Percentiles rank a stretch among this genome's conserved stretches.
Evolutionary conservation across 2,329 filamentous ascomycete genomes (phyloP).

Genomic region (Epichloe amarillans): DNA sequence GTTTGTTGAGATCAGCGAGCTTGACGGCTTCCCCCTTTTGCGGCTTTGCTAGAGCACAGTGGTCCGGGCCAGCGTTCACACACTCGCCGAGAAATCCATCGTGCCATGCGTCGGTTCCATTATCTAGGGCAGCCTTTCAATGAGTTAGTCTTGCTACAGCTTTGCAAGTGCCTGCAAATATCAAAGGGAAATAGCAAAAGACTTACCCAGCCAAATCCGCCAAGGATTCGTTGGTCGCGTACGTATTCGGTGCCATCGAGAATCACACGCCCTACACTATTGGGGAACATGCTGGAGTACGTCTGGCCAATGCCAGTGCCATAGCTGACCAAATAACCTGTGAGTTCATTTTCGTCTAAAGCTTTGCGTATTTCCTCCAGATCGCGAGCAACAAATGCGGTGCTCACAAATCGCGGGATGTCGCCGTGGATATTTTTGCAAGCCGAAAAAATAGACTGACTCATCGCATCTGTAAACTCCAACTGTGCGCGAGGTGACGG

Average conservation of each 20-base stretch:
- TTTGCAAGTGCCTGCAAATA: neutral
- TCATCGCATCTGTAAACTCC: slow-evolving; percentile 30
- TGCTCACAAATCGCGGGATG: slow-evolving; percentile 31
- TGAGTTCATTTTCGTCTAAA: slow-evolving; percentile 32
- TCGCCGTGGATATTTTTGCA: slow-evolving; percentile 31
- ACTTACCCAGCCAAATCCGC: slow-evolving; percentile 27
- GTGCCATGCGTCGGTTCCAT: slow-evolving; percentile 33
- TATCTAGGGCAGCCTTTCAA: slow-evolving; percentile 28
- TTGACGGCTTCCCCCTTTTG: slow-evolving; percentile 17
- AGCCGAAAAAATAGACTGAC: slow-evolving; percentile 27
- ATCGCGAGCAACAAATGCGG: slow-evolving; percentile 33
- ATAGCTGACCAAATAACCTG: slow-evolving; percentile 36
- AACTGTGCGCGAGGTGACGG: slow-evolving; percentile 24
- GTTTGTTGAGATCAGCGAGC: slow-evolving; percentile 21
- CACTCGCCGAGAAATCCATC: slow-evolving; percentile 39
- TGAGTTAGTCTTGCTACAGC: neutral
- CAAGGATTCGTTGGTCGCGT: slow-evolving; percentile 29
- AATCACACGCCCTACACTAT: slow-evolving; percentile 33
- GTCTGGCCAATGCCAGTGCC: slow-evolving; percentile 39
- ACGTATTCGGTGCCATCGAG: slow-evolving; percentile 36
- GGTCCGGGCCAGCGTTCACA: slow-evolving; percentile 29
- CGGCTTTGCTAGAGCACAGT: slow-evolving; percentile 30
- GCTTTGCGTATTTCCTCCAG: slow-evolving; percentile 34
- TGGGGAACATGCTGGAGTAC: slow-evolving; percentile 36
- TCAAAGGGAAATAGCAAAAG: neutral